These are phyloP conservation scores for Tolypocladium pustulatum DNA, from an alignment of 2,329 filamentous ascomycete genomes.

Conservation along the genomic window DNA sequence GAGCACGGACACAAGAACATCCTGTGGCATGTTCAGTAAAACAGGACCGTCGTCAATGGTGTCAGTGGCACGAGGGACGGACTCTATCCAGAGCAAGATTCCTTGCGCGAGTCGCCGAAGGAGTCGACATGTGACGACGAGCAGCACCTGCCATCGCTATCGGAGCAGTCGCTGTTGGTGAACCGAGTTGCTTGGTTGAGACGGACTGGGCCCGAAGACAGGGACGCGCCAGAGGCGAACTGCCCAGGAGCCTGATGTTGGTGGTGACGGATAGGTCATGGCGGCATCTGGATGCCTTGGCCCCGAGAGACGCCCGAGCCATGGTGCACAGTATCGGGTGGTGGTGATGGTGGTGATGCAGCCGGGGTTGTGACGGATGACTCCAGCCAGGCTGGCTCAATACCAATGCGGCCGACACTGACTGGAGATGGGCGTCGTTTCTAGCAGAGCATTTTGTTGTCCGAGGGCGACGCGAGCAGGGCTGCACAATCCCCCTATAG, in stretches of 20 bases:
- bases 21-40: constrained; percentile 32
- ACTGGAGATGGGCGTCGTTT: not conserved
- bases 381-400: not conserved
- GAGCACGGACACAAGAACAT: constrained; percentile 78
- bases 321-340: constrained; percentile 18
- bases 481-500: not conserved
- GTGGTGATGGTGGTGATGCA: constrained; percentile 1
- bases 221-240: not conserved
- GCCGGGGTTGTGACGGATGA: not conserved
- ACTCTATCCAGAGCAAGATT: constrained; percentile 22
- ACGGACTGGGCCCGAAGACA: not conserved
- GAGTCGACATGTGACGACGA: constrained; percentile 16
- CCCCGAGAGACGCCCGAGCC: constrained; percentile 28
- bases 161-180: constrained; percentile 2
- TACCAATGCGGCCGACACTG: not conserved
- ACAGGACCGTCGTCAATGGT: not conserved
- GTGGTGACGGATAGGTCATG: constrained; percentile 6
- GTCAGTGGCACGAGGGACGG: not conserved
- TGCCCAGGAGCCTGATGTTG: constrained; percentile 1
- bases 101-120: constrained; percentile 17
- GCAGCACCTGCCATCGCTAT: constrained; percentile 6
- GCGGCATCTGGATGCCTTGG: constrained; percentile 22
- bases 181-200: not conserved
- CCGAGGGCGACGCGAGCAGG: not conserved
- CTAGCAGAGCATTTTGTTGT: not conserved